These are phyloP conservation scores for Neckera pumila DNA, from an alignment of 225 moss, liverwort and hornwort genomes.

Conservation along the genomic window DNA sequence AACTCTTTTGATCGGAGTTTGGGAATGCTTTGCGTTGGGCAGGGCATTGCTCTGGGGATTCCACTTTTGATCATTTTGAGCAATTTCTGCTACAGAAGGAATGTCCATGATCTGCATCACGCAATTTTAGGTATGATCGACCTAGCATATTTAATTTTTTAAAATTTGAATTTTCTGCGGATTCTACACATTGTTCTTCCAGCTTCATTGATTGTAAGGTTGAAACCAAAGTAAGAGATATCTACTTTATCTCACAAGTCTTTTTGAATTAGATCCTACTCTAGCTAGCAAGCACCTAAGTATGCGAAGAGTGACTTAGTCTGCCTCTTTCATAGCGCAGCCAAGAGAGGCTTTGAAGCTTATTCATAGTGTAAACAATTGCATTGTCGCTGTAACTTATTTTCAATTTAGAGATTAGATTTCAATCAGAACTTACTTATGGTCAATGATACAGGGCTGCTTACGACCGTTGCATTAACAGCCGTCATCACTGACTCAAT, in stretches of 20 bases:
- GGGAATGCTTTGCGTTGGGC: neutral
- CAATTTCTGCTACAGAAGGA: slow-evolving; percentile 11
- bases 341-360: neutral
- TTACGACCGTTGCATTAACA: slow-evolving; percentile 34
- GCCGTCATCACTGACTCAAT: slow-evolving; percentile 32
- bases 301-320: neutral
- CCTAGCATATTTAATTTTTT: neutral
- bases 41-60: slow-evolving; percentile 26
- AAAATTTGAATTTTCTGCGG: too few species aligned
- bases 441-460: slow-evolving; percentile 9
- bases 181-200: neutral
- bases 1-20: neutral
- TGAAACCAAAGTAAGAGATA: neutral
- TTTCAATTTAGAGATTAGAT: neutral
- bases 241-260: neutral
- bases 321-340: neutral
- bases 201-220: neutral
- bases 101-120: slow-evolving; percentile 34
- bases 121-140: slow-evolving; percentile 18
- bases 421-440: neutral
- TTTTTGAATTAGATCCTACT: neutral
- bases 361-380: neutral
- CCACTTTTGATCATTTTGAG: slow-evolving; percentile 12
- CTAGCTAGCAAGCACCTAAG: neutral
- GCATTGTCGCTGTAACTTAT: neutral